A percentile compares a stretch with the other conserved stretches of the same genome.
phyloP scores from a whole-genome alignment of 2,329 filamentous ascomycete genomes.

The Triangularia verruculosa region DNA sequence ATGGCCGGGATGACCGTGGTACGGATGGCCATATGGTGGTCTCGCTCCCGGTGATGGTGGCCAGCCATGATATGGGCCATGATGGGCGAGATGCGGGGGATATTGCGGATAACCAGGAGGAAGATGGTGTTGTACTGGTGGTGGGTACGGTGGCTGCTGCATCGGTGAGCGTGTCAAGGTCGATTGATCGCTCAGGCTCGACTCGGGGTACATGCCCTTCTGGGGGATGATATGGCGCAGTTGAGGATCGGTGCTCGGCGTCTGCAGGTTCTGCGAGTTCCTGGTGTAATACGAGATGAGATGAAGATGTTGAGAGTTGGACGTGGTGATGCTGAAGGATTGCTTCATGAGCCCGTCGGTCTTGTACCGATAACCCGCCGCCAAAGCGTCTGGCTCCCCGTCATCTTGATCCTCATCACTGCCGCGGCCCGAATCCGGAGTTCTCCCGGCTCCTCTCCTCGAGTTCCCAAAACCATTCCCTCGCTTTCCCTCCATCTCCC shows the following conservation, averaged over 20 bases:
- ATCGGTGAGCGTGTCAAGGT: conserved; percentile 75
- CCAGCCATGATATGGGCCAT: conserved; percentile 4
- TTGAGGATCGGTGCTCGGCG: conserved; percentile 76
- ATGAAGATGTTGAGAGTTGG: conserved; percentile 83
- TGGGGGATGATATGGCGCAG: conserved; percentile 80
- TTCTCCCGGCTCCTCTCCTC: conserved; percentile 64
- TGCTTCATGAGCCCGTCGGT: conserved; percentile 98
- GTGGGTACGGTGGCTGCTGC: conserved; percentile 44
- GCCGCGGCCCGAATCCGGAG: conserved; percentile 74
- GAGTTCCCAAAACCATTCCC: conserved; percentile 68
- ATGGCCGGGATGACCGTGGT: conserved; percentile 17
- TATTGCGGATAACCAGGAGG: conserved; percentile 19
- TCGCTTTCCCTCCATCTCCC: conserved; percentile 98
- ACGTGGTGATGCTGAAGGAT: conserved; percentile 97
- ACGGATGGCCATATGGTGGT: conserved; percentile 5
- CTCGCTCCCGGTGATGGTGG: conserved; percentile 3
- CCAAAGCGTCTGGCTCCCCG: conserved; percentile 68
- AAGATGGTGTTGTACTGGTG: conserved; percentile 13
- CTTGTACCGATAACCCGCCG: conserved; percentile 78
- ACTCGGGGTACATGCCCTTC: conserved; percentile 97
- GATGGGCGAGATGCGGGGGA: neutral
- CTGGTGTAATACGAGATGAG: conserved; percentile 95
- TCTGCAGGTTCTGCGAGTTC: conserved; percentile 67
- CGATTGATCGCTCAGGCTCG: conserved; percentile 78
- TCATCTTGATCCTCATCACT: conserved; percentile 85